Evolutionary conservation across 1,284 basidiomycete genomes (phyloP), one percentile per base, ranked within the genome.

Genomic region (Rhodotorula sp.): DNA sequence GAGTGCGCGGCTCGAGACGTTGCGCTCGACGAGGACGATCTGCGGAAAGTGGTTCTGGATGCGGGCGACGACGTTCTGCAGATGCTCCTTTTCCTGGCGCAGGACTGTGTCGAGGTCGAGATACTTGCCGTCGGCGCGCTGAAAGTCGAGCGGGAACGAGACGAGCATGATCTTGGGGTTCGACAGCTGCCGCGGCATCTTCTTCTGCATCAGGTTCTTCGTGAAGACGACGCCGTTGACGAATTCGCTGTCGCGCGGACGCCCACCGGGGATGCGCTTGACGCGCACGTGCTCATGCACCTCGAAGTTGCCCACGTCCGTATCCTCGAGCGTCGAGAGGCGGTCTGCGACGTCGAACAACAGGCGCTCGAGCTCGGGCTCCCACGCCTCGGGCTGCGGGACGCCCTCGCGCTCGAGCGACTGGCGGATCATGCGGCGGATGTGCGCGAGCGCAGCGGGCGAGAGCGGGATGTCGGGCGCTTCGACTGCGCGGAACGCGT

Each of bases 211-310:
- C 10, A 98, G 90, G 77, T 99, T 97, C 85, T 99, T 98, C 27
- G 94, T 96, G 79, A 98, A 97, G 61, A 99, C 94, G 16, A 92
- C 93, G 5, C 97, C 97, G 74, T 96, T 92, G 62, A 99, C 92
- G 78, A 96, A 99, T 84, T 98, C 95, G 17, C 93, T 97, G 80
- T 99, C 93, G 46, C 85, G 87, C 49, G 95, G 93, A 63, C 87
- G 85, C 17, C 97, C 97, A 19, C 97, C 97, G 0, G 97, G 95
- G 25, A 99, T 91, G 82, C 97, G 96, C 84, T 99, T 99, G 82
- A 99, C 95, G 84, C 99, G 99, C 75, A 99, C 92, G 77, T 97
- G 97, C 44, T 91, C 87, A 60, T 96, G 87, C 27, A 97, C 90
- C 81, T 99, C 96, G 86, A 97, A 95, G 46, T 81, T 82, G 78